These are phyloP conservation scores for Kodamaea sagamina DNA, from an alignment of 805 yeast species.

Conservation along the genomic window DNA sequence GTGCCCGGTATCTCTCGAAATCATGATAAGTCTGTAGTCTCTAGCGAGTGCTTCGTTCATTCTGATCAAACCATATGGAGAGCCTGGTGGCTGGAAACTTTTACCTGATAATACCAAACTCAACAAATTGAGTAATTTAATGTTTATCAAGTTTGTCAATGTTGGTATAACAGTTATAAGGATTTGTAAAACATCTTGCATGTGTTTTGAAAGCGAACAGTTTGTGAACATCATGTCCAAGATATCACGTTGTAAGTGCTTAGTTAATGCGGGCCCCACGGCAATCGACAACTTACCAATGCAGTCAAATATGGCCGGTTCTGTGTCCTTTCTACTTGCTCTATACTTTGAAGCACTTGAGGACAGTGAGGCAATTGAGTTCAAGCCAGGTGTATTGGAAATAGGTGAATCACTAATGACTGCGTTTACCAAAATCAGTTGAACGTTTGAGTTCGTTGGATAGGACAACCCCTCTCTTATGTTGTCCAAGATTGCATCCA, in stretches of 20 bases:
- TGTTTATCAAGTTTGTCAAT: constrained; percentile 69
- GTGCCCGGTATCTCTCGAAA: constrained; percentile 64
- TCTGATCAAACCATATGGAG: constrained; percentile 65
- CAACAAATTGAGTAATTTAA: constrained; percentile 66
- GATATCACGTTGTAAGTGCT: constrained; percentile 79
- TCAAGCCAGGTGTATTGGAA: constrained; percentile 21
- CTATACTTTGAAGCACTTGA: constrained; percentile 53
- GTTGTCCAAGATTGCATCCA: constrained; percentile 83
- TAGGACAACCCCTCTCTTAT: constrained; percentile 72
- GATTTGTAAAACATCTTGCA: constrained; percentile 72
- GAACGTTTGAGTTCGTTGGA: constrained; percentile 38
- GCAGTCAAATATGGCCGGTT: constrained; percentile 85
- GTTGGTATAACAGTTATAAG: constrained; percentile 78
- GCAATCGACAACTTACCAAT: constrained; percentile 83
- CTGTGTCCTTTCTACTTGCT: constrained; percentile 65
- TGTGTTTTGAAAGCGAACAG: constrained; percentile 80
- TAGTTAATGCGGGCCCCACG: constrained; percentile 90
- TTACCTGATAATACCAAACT: constrained; percentile 80
- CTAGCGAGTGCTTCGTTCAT: constrained; percentile 69
- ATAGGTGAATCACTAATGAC: constrained; percentile 29
- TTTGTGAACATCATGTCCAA: constrained; percentile 70
- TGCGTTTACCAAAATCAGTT: constrained; percentile 43
- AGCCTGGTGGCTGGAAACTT: constrained; percentile 80
- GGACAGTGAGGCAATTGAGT: constrained; percentile 28
- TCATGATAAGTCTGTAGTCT: constrained; percentile 74